Conservation (phyloP, 1,139 yeast genomes). For the Candida glucosophila region DNA sequence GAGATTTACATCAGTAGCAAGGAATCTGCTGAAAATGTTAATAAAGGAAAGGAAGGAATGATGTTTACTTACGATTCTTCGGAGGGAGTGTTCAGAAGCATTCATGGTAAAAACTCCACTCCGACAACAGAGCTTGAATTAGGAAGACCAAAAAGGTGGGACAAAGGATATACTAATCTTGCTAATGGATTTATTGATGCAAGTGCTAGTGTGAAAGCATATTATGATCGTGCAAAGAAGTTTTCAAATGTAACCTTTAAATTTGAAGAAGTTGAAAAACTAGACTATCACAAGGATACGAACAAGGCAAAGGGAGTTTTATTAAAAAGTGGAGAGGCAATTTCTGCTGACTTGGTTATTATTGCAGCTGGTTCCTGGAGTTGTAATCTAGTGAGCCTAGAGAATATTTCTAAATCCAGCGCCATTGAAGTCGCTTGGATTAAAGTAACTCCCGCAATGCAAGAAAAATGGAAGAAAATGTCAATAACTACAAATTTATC, state of each 20-base stretch:
- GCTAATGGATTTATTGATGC: constrained; percentile 3
- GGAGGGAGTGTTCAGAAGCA: constrained; percentile 2
- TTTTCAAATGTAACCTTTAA: constrained; percentile 9
- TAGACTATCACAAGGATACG: constrained; percentile 5
- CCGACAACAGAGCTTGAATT: background rate
- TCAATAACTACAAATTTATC: constrained; percentile 8
- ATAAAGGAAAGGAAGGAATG: constrained; percentile 2
- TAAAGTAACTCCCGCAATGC: constrained; percentile 12
- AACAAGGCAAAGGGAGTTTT: constrained; percentile 6
- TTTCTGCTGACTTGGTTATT: constrained; percentile 20
- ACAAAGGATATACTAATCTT: constrained; percentile 2
- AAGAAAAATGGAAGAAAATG: constrained; percentile 11
- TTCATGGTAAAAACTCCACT: constrained; percentile 2
- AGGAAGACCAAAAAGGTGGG: constrained; percentile 2
- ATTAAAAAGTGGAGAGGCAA: constrained; percentile 9
- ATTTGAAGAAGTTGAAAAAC: constrained; percentile 14
- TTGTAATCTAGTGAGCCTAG: constrained; percentile 13
- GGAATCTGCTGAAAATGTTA: constrained; percentile 1
- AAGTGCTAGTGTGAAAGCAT: constrained; percentile 1
- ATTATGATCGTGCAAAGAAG: constrained; percentile 2
- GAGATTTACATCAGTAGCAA: constrained; percentile 1
- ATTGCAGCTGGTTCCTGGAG: constrained; percentile 32
- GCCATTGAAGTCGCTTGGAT: constrained; percentile 13
- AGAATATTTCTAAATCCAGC: constrained; percentile 10
- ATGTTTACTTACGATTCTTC: constrained; percentile 1